These are phyloP conservation scores for Aspergillus sp. DNA, from an alignment of 2,329 filamentous ascomycete species.

Conservation along the genomic window DNA sequence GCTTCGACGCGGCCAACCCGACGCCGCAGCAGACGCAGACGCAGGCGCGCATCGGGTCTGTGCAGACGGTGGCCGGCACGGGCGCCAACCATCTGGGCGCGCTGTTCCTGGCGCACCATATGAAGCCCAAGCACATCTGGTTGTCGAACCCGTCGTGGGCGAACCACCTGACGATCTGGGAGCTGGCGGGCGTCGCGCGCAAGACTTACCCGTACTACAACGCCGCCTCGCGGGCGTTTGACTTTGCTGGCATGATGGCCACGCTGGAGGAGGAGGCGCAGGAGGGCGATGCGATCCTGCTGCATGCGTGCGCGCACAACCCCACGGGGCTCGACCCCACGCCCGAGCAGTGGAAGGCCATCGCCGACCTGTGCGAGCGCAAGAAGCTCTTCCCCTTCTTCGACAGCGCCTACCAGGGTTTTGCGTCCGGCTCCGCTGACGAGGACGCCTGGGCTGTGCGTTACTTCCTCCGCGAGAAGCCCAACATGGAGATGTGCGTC, in stretches of 20 bases:
- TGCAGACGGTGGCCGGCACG: conserved; percentile 95
- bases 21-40: conserved; percentile 22
- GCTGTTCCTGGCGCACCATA: conserved; percentile 87
- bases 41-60: conserved; percentile 58
- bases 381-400: conserved; percentile 96
- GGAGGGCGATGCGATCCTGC: conserved; percentile 76
- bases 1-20: conserved; percentile 54
- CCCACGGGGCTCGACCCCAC: conserved; percentile 94
- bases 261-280: conserved; percentile 83
- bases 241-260: conserved; percentile 63
- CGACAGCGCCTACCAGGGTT: conserved; percentile 96
- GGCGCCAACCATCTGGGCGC: conserved; percentile 90
- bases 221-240: conserved; percentile 50
- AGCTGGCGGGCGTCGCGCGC: conserved; percentile 67
- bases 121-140: conserved; percentile 71
- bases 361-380: conserved; percentile 71
- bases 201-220: conserved; percentile 91
- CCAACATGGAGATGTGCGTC: conserved; percentile 66
- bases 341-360: conserved; percentile 85
- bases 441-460: conserved; percentile 85
- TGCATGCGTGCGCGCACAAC: conserved; percentile 96
- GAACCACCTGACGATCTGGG: conserved; percentile 95
- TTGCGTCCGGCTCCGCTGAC: conserved; percentile 83
- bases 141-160: conserved; percentile 94
- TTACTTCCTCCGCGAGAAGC: conserved; percentile 76